Percentiles rank a stretch among this genome's conserved stretches.
Evolutionary conservation across 306 rosid species (phyloP).

Genomic region (Amphicarpaea edgeworthii): DNA sequence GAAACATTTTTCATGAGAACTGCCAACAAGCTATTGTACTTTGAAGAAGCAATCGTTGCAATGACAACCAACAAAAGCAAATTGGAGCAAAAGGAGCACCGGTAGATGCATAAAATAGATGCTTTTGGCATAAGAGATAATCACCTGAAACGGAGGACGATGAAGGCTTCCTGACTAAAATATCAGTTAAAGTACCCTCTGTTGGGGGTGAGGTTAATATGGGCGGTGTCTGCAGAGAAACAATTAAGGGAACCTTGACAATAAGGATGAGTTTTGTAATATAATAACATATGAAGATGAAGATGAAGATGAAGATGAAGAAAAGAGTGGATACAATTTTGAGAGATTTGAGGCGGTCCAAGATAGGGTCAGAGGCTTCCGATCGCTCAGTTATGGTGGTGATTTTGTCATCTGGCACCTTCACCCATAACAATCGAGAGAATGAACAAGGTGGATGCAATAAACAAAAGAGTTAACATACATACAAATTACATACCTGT

Average conservation of each 20-base stretch:
- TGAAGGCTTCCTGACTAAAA: constrained; percentile 82
- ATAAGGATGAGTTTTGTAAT: background rate
- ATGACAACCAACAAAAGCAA: too few relatives aligned
- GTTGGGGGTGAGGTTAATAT: constrained; percentile 75
- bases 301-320: too few relatives aligned
- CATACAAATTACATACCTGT: constrained; percentile 52
- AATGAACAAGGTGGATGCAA: constrained; percentile 19
- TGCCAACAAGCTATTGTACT: background rate
- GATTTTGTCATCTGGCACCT: constrained; percentile 73
- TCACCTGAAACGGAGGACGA: constrained; percentile 74
- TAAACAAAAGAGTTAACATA: background rate
- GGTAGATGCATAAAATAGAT: constrained; percentile 1
- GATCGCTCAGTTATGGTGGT: constrained; percentile 80
- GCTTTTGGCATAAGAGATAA: constrained; percentile 21
- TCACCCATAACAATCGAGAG: constrained; percentile 37
- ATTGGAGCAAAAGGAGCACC: background rate
- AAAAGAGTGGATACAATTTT: constrained; percentile 55
- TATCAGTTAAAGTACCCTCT: constrained; percentile 87
- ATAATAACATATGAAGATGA: too few relatives aligned
- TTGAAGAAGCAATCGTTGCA: background rate
- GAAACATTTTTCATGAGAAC: too few relatives aligned
- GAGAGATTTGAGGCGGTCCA: constrained; percentile 77
- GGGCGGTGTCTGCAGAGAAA: constrained; percentile 73
- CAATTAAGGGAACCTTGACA: constrained; percentile 27
- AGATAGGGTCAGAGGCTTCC: constrained; percentile 70